Evolutionary conservation across 2,329 filamentous ascomycete species (phyloP).

Genomic region (Cercospora sojina): DNA sequence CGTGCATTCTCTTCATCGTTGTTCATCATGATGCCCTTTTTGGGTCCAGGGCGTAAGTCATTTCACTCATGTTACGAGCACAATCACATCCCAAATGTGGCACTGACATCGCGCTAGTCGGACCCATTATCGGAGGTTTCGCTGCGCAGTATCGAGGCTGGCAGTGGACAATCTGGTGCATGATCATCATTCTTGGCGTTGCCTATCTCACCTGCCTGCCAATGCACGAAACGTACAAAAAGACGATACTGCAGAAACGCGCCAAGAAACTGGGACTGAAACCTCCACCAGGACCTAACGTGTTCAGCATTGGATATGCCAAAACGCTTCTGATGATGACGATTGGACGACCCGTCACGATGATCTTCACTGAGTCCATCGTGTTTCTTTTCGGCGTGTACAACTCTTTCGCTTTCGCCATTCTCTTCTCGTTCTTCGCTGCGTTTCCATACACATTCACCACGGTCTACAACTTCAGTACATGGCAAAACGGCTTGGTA

Average conservation of each 20-base stretch:
- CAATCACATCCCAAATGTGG: background rate
- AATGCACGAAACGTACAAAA: conserved; percentile 58
- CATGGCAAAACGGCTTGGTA: conserved; percentile 73
- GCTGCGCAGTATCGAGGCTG: conserved; percentile 44
- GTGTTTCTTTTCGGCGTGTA: conserved; percentile 37
- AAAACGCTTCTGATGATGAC: conserved; percentile 38
- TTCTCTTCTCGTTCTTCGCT: conserved; percentile 38
- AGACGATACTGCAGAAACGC: conserved; percentile 45
- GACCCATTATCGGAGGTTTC: conserved; percentile 41
- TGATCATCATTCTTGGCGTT: conserved; percentile 43
- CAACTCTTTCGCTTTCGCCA: conserved; percentile 35
- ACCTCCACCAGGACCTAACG: conserved; percentile 24
- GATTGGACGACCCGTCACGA: conserved; percentile 36
- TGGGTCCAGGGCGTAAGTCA: conserved; percentile 39
- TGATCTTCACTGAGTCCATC: conserved; percentile 41
- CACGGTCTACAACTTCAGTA: conserved; percentile 69
- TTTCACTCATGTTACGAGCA: background rate
- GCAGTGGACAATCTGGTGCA: conserved; percentile 48
- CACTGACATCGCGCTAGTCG: background rate
- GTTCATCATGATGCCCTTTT: conserved; percentile 45
- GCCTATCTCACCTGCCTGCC: conserved; percentile 43
- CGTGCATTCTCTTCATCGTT: conserved; percentile 39
- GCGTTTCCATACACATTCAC: conserved; percentile 54
- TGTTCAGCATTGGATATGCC: conserved; percentile 32
- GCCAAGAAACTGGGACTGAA: conserved; percentile 37